These are phyloP conservation scores for Plectosphaerella sp. DNA, from an alignment of 2,329 filamentous ascomycete species.

Conservation along the genomic window DNA sequence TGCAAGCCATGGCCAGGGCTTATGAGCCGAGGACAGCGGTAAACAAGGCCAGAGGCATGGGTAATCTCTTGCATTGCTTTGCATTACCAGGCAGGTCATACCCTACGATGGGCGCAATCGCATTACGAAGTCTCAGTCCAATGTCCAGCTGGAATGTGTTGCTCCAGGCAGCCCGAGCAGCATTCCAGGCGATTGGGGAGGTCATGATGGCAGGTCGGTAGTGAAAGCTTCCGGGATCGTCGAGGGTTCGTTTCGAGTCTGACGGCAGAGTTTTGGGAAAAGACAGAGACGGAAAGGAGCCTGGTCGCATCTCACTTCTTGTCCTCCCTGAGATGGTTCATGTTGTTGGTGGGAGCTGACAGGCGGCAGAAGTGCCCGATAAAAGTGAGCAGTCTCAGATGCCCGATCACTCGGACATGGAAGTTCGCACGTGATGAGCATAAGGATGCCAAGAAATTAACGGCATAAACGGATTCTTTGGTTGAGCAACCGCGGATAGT, in stretches of 20 bases:
- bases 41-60: not conserved
- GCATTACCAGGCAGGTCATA: too few relatives aligned
- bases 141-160: slow-evolving; percentile 5
- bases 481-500: too few relatives aligned
- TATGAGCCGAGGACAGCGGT: not conserved
- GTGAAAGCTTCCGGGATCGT: not conserved
- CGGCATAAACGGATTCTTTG: too few relatives aligned
- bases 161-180: slow-evolving; percentile 1
- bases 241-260: too few relatives aligned
- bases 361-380: too few relatives aligned
- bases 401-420: too few relatives aligned
- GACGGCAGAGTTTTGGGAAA: not conserved
- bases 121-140: not conserved
- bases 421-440: too few relatives aligned
- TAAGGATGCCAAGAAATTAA: too few relatives aligned
- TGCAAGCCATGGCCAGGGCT: not conserved
- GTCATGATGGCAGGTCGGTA: not conserved
- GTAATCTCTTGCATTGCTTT: not conserved
- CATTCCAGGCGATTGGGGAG: not conserved
- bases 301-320: not conserved
- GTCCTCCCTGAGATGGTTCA: too few relatives aligned
- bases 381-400: too few relatives aligned
- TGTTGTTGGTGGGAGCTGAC: too few relatives aligned
- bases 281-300: not conserved
- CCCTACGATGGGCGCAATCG: not conserved